These are phyloP conservation scores for Leishmania tropica DNA, from an alignment of 208 protist genomes.

Conservation along the genomic window DNA sequence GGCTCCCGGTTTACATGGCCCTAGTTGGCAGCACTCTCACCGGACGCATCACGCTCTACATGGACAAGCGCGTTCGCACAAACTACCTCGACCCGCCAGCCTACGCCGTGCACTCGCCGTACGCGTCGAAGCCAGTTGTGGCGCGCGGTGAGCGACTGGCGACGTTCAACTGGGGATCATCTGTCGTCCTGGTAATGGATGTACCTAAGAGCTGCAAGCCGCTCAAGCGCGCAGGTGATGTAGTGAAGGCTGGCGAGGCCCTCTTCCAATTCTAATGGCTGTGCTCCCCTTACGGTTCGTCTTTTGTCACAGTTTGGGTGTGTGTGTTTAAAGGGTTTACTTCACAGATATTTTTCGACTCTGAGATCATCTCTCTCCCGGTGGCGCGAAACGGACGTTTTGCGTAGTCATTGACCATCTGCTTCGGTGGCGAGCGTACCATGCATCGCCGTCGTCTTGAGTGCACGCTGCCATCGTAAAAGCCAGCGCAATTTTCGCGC, in stretches of 20 bases:
- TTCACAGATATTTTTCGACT: background rate
- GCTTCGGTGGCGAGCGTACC: background rate
- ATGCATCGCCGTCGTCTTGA: background rate
- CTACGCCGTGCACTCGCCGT: slow-evolving; percentile 69
- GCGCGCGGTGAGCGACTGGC: slow-evolving; percentile 47
- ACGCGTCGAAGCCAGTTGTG: slow-evolving; percentile 43
- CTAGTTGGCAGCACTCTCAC: slow-evolving; percentile 82
- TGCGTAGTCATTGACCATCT: background rate
- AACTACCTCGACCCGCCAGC: slow-evolving; percentile 83
- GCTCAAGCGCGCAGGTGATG: slow-evolving; percentile 43
- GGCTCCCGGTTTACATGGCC: slow-evolving; percentile 44
- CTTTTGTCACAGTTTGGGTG: background rate
- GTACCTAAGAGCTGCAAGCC: slow-evolving; percentile 52
- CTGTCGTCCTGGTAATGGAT: slow-evolving; percentile 83
- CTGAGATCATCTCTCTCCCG: background rate
- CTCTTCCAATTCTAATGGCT: slow-evolving; percentile 36
- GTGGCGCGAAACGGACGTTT: background rate
- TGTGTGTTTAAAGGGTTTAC: background rate
- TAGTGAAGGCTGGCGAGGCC: slow-evolving; percentile 69
- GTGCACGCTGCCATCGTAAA: background rate
- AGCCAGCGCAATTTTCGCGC: background rate
- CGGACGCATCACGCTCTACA: slow-evolving; percentile 61
- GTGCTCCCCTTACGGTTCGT: background rate
- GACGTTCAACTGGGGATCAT: slow-evolving; percentile 86
- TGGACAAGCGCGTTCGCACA: slow-evolving; percentile 75